Evolutionary conservation across 176 grass and related monocot species (phyloP).

Genomic region (Carex pumila): DNA sequence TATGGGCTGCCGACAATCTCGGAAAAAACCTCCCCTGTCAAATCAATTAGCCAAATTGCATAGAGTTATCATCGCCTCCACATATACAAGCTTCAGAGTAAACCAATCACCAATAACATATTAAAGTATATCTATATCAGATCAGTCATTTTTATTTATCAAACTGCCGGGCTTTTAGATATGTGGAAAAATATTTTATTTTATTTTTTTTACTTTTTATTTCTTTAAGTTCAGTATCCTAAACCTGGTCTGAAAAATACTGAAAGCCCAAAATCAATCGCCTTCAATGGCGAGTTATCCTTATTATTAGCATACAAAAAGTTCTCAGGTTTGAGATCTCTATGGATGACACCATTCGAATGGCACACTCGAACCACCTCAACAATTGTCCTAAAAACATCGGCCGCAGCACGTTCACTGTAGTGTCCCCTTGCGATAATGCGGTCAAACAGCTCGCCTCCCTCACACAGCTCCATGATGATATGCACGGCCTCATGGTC

Average conservation of each 20-base stretch:
- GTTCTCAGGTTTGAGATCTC: constrained; percentile 94
- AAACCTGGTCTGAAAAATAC: constrained; percentile 75
- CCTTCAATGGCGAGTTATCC: constrained; percentile 62
- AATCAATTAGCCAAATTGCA: not conserved
- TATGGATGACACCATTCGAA: constrained; percentile 70
- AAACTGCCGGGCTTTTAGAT: not conserved
- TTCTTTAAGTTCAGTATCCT: not conserved
- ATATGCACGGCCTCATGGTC: constrained; percentile 60
- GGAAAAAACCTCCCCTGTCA: not conserved
- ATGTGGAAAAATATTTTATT: not conserved
- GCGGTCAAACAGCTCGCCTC: constrained; percentile 86
- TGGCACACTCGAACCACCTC: constrained; percentile 60
- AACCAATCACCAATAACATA: not conserved
- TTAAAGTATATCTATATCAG: not conserved
- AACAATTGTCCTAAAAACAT: constrained; percentile 59
- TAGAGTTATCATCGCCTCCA: not conserved
- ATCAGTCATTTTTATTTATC: not conserved
- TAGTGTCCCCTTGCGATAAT: constrained; percentile 71
- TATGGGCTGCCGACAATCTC: constrained; percentile 21
- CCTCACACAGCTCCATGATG: constrained; percentile 89
- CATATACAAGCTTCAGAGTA: not conserved
- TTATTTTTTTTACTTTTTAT: constrained; percentile 2
- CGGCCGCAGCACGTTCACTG: constrained; percentile 65
- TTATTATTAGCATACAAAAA: constrained; percentile 58
- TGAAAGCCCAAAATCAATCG: constrained; percentile 79